Evolutionary conservation across 2,329 filamentous ascomycete species (phyloP).

Genomic region (Graphilbum ipis-grandicollis): DNA sequence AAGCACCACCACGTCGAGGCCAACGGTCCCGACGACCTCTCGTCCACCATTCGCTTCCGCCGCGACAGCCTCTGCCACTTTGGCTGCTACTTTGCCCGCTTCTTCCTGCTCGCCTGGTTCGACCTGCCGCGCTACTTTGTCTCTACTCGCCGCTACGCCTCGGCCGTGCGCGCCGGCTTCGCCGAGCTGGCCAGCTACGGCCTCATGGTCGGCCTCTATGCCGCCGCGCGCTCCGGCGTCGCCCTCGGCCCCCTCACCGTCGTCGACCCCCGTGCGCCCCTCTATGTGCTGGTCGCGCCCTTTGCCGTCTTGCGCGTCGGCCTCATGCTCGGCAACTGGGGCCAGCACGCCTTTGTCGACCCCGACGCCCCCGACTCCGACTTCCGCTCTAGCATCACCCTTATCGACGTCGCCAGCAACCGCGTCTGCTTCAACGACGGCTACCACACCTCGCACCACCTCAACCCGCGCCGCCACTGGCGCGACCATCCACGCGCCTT

Average conservation of each 20-base stretch:
- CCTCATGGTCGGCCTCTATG: constrained; percentile 27
- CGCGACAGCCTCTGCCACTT: constrained; percentile 51
- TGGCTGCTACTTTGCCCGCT: constrained; percentile 53
- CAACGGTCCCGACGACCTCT: constrained; percentile 61
- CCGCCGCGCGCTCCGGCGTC: neutral
- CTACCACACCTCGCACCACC: constrained; percentile 66
- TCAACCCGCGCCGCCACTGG: constrained; percentile 67
- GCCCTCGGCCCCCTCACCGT: constrained; percentile 14
- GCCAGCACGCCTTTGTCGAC: constrained; percentile 69
- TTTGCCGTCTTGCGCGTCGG: constrained; percentile 49
- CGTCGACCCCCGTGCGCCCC: constrained; percentile 35
- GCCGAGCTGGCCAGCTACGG: constrained; percentile 45
- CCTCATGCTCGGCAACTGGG: constrained; percentile 73
- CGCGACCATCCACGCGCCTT: constrained; percentile 63
- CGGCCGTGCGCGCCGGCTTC: constrained; percentile 36
- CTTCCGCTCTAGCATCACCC: constrained; percentile 60
- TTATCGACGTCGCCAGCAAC: constrained; percentile 65
- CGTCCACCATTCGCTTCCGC: constrained; percentile 60
- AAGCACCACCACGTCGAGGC: constrained; percentile 72
- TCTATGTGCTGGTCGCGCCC: constrained; percentile 51
- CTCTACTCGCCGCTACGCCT: constrained; percentile 35
- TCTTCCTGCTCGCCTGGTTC: constrained; percentile 57
- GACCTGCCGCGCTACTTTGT: constrained; percentile 62
- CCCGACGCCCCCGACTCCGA: constrained; percentile 59
- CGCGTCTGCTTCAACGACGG: constrained; percentile 72